Evolutionary conservation across 179 eudicot genomes (phyloP).

Genomic region (Beta macrorhiza): DNA sequence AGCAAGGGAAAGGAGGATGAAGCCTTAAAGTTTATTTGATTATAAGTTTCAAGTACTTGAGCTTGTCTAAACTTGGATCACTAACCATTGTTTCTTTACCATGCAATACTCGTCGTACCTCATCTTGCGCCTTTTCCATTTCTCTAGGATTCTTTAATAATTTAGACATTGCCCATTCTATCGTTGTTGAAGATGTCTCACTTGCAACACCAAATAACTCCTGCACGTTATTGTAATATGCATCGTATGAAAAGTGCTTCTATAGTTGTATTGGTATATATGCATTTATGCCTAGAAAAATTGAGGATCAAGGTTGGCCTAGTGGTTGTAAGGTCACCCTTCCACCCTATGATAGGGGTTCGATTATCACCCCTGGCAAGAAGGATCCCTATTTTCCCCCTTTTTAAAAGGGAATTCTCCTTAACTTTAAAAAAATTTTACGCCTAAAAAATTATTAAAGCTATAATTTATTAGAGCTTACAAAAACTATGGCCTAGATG

Average conservation of each 20-base stretch:
- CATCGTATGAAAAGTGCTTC: too few species aligned
- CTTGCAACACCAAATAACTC: constrained; percentile 12
- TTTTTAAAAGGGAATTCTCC: too few species aligned
- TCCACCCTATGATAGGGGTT: too few species aligned
- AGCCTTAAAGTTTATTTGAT: constrained; percentile 28
- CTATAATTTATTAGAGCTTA: not conserved
- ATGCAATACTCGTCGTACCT: constrained; percentile 14
- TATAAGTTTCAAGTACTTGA: constrained; percentile 19
- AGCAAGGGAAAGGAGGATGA: constrained; percentile 24
- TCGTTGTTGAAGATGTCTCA: constrained; percentile 15
- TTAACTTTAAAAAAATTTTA: too few species aligned
- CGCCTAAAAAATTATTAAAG: too few species aligned
- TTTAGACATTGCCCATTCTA: constrained; percentile 34
- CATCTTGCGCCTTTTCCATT: constrained; percentile 31
- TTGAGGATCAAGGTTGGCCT: too few species aligned
- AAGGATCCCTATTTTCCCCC: too few species aligned
- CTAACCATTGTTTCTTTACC: not conserved
- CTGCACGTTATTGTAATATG: not conserved
- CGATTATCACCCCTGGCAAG: too few species aligned
- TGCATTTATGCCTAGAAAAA: too few species aligned
- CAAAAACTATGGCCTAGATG: constrained; percentile 14
- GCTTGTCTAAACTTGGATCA: constrained; percentile 3
- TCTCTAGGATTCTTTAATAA: constrained; percentile 22
- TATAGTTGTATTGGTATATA: too few species aligned
- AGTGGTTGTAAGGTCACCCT: too few species aligned